Percentiles rank a stretch among this genome's conserved stretches.
Conservation (phyloP, 768 basidiomycete genomes). For the Auricularia auricula-judae region DNA sequence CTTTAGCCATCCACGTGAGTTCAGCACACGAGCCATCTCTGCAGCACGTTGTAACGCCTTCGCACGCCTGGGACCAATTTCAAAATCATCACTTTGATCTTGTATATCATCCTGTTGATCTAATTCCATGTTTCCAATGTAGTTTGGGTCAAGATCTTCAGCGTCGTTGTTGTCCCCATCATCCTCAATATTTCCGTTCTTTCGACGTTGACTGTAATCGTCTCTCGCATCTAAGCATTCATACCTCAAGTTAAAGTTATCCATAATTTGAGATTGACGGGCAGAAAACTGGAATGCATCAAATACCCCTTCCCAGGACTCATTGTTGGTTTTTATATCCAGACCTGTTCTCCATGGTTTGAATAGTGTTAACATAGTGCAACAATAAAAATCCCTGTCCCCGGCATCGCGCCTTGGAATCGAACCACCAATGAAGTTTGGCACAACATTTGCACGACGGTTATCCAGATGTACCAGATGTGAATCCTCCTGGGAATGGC, state of each 20-base stretch:
- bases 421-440: background rate
- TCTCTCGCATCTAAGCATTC: slow-evolving; percentile 23
- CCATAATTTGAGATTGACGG: slow-evolving; percentile 12
- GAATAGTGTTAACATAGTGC: slow-evolving; percentile 1
- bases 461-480: background rate
- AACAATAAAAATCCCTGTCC: background rate
- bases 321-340: background rate
- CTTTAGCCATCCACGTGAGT: too few species aligned
- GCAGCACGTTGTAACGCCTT: too few species aligned
- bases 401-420: background rate
- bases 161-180: background rate
- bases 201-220: slow-evolving; percentile 11
- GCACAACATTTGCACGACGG: background rate
- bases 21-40: too few species aligned
- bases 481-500: background rate
- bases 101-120: too few species aligned
- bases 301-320: slow-evolving; percentile 5
- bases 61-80: too few species aligned
- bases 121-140: too few species aligned
- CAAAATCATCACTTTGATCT: too few species aligned
- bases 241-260: slow-evolving; percentile 17
- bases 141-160: background rate
- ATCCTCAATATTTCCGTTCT: background rate
- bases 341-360: background rate
- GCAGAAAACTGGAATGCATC: slow-evolving; percentile 8